These are phyloP conservation scores for Umbilicus rupestris DNA, from an alignment of 164 flowering plant genomes.

Conservation along the genomic window DNA sequence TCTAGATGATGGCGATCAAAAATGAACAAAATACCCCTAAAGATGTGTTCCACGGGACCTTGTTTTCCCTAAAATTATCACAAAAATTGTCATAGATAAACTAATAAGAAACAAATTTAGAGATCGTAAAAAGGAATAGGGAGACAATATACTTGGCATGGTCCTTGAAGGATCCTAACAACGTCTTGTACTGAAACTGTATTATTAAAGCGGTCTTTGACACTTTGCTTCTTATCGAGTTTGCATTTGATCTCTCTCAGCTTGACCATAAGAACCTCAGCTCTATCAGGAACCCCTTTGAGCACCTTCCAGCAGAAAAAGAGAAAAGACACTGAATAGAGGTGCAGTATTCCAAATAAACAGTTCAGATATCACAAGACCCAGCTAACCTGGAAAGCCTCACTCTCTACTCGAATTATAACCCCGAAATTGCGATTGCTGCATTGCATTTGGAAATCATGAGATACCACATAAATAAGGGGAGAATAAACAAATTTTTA, in stretches of 20 bases:
- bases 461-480: conserved; percentile 10
- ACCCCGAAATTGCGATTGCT: conserved; percentile 86
- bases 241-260: conserved; percentile 86
- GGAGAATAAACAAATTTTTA: not conserved
- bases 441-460: conserved; percentile 22
- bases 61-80: conserved; percentile 62
- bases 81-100: not conserved
- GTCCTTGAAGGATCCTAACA: conserved; percentile 80
- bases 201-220: conserved; percentile 62
- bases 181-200: conserved; percentile 72
- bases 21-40: conserved; percentile 69
- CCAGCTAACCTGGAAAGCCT: conserved; percentile 77
- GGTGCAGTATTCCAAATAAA: not conserved
- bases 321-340: not conserved
- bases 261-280: conserved; percentile 74
- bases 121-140: not conserved
- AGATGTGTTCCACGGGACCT: conserved; percentile 94
- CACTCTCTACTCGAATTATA: conserved; percentile 93
- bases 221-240: conserved; percentile 54
- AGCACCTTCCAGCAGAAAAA: conserved; percentile 45
- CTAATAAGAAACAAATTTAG: not conserved
- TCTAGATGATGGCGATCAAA: conserved; percentile 93
- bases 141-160: conserved; percentile 50
- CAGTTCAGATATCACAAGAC: not conserved
- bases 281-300: conserved; percentile 86